These are phyloP conservation scores for Porogramme epimiltina DNA, from an alignment of 1,284 basidiomycete species.

Conservation along the genomic window DNA sequence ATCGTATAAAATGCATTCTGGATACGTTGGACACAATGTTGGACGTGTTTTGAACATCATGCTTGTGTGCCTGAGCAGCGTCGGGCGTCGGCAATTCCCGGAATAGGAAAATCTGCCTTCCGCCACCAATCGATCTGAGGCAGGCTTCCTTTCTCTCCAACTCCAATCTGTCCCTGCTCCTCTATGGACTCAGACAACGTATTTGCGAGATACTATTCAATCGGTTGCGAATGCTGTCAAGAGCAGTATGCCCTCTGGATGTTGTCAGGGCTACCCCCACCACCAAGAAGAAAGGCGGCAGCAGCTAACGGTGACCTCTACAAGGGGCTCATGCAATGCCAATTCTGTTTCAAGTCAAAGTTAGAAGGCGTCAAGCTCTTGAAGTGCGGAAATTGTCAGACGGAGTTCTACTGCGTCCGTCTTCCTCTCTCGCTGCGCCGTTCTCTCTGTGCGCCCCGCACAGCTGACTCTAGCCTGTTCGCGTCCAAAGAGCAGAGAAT, in stretches of 20 bases:
- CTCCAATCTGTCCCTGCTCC: no score
- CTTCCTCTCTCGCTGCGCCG: background rate
- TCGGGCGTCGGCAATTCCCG: no score
- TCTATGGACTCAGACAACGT: no score
- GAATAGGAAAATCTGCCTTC: no score
- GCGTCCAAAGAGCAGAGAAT: slow-evolving; percentile 23
- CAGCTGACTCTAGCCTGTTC: background rate
- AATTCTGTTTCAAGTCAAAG: slow-evolving; percentile 21
- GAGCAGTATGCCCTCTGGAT: slow-evolving; percentile 13
- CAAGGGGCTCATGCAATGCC: slow-evolving; percentile 22
- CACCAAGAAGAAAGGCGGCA: slow-evolving; percentile 8
- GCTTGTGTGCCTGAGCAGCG: background rate
- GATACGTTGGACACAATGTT: background rate
- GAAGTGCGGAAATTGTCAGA: slow-evolving; percentile 20
- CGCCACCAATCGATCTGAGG: no score
- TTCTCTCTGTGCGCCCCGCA: background rate
- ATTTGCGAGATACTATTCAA: slow-evolving; percentile 3
- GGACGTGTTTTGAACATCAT: background rate
- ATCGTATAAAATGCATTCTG: slow-evolving; percentile 1
- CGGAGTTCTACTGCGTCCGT: slow-evolving; percentile 27
- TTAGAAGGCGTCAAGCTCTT: slow-evolving; percentile 17
- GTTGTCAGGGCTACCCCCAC: slow-evolving; percentile 12
- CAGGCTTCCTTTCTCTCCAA: no score
- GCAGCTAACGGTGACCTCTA: slow-evolving; percentile 16
- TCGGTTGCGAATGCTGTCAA: slow-evolving; percentile 15